phyloP scores from a whole-genome alignment of 2,329 filamentous ascomycete species.

The Cladobotryum mycophilum region DNA sequence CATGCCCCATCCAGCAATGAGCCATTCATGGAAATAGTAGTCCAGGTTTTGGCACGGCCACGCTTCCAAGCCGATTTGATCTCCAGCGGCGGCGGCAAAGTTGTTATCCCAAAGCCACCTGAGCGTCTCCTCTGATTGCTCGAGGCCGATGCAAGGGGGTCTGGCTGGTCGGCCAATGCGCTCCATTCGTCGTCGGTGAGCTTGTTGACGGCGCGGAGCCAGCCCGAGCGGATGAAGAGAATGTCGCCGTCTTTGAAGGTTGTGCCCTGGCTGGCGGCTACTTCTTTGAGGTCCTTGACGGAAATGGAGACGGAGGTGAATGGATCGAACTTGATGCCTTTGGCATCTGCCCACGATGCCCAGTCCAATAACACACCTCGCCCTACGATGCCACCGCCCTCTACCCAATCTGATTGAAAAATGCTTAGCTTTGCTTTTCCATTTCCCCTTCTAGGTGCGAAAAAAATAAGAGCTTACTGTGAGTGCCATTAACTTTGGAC shows the following conservation, averaged over 20 bases:
- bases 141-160: conserved; percentile 36
- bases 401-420: conserved; percentile 16
- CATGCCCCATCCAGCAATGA: conserved; percentile 45
- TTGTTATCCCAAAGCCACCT: conserved; percentile 52
- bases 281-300: conserved; percentile 33
- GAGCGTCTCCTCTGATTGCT: conserved; percentile 41
- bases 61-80: conserved; percentile 47
- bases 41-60: conserved; percentile 33
- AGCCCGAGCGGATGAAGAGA: conserved; percentile 50
- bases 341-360: conserved; percentile 35
- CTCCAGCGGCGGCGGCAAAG: conserved; percentile 51
- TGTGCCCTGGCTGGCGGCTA: conserved; percentile 38
- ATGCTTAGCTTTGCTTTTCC: not conserved
- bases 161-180: conserved; percentile 24
- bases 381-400: conserved; percentile 41
- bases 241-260: conserved; percentile 46
- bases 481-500: conserved; percentile 22
- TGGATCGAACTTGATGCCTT: conserved; percentile 29
- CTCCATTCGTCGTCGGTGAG: conserved; percentile 31
- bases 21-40: conserved; percentile 36
- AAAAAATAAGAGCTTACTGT: conserved; percentile 15
- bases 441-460: not conserved
- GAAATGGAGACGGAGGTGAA: conserved; percentile 39
- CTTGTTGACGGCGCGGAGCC: conserved; percentile 37
- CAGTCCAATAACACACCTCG: conserved; percentile 50